Base-by-base conservation (phyloP, 192 early-diverging fungal genomes). In the Chytriomyces confervae region DNA sequence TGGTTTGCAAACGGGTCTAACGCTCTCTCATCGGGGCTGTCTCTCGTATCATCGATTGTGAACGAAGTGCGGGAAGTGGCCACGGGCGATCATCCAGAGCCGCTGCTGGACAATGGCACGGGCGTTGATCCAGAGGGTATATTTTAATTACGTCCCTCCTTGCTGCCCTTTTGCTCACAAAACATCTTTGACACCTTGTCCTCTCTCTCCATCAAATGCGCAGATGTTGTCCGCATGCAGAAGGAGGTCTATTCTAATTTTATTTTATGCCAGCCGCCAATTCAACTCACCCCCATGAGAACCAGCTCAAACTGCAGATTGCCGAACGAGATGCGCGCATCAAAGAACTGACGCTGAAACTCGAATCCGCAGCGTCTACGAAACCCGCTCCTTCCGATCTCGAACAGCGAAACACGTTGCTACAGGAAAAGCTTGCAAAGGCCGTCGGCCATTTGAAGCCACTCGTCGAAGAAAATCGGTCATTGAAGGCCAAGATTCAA, bases 401-500 rank as follows among this genome's bases (percentile, higher is more conserved):
- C 48, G 77, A 71, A 16, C 45, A 51, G 29, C 43, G 62, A 7
- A 66, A 65, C 62, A 27, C 47, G 18, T 11, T 66, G 11, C 72
- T 80, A 3, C 62, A 80, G 47, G 79, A 80, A 36, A 75, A 76
- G 48, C 79, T 80, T 29, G 61, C 65, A 27, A 74, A 62, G 24
- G 72, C 79, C 9, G 79, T 76, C 20, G 49, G 45, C 10, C 73
- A 80, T 69, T 57, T 80, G 64, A 80, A 76, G 45, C 73, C 72
- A 13, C 50, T 80, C 29, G 66, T 69, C 27, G 79, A 75, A 29
- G 79, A 80, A 45, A 76, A 76, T 50, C 53, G 36, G 72, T 16
- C 64, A 9, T 51, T 80, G 4, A 61, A 63, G 50, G 61, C 79
- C 6, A 50, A 62, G 47, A 7, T 79, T 47, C 20, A 27, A 10